Conservation (phyloP, 2,329 filamentous ascomycete species). For the Sporothrix pallida region DNA sequence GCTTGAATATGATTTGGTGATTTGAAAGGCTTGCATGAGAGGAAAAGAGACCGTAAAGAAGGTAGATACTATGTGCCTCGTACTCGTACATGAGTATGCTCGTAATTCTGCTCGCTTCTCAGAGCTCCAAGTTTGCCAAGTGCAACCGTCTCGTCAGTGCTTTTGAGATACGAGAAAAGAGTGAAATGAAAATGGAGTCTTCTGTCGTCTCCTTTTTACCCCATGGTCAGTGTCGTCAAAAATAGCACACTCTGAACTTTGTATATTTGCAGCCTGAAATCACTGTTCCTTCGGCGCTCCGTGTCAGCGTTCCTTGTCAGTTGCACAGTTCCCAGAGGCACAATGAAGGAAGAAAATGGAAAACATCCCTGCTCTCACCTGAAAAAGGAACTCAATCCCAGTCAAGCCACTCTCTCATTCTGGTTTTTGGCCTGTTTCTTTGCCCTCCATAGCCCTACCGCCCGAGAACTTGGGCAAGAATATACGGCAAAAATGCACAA, state of each 20-base stretch:
- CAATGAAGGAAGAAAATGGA: background rate
- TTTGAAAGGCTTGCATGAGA: background rate
- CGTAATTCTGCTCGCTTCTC: background rate
- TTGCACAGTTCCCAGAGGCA: background rate
- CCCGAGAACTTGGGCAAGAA: background rate
- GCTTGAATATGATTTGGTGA: background rate
- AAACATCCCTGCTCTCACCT: background rate
- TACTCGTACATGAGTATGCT: background rate
- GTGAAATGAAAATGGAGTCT: background rate
- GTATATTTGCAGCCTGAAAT: slow-evolving; percentile 10
- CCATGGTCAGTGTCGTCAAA: background rate
- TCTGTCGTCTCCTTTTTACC: background rate
- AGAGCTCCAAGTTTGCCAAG: background rate
- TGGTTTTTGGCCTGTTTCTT: background rate
- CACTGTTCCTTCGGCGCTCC: background rate
- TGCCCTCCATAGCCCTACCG: background rate
- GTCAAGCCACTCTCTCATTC: background rate
- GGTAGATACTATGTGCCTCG: background rate
- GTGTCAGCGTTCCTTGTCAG: background rate
- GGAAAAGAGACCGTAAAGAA: too few species aligned
- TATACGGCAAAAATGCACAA: background rate
- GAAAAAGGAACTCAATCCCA: background rate
- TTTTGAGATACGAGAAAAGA: slow-evolving; percentile 2
- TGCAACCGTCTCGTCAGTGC: background rate
- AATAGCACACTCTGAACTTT: background rate